Evolutionary conservation across 352 stramenopile species (phyloP).

Genomic region (Globisporangium paroecandrum): DNA sequence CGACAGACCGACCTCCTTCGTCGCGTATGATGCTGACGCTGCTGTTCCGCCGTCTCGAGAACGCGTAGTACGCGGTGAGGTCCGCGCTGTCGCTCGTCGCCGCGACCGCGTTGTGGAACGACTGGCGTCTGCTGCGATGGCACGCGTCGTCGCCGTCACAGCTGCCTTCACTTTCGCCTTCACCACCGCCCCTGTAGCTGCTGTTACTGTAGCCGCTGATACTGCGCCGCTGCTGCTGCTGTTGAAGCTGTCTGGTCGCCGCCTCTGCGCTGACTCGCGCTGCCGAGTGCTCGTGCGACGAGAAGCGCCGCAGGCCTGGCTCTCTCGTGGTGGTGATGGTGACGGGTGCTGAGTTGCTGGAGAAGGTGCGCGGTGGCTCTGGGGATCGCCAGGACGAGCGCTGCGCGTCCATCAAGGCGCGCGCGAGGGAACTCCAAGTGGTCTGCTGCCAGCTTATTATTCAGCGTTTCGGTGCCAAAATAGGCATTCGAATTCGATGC

Average conservation of each 20-base stretch:
- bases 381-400: not conserved
- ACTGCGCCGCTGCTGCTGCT: not conserved
- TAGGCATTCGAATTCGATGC: conserved; percentile 7
- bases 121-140: conserved; percentile 2
- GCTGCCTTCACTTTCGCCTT: not conserved
- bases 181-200: not conserved
- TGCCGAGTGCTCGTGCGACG: conserved; percentile 9
- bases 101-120: conserved; percentile 13
- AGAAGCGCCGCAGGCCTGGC: conserved; percentile 12
- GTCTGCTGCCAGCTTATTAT: no score
- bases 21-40: conserved; percentile 42
- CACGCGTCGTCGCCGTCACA: not conserved
- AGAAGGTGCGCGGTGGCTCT: not conserved
- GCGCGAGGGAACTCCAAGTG: not conserved
- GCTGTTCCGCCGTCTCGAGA: conserved; percentile 45
- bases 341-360: not conserved
- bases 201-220: not conserved
- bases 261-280: not conserved
- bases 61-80: conserved; percentile 62
- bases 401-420: conserved; percentile 5
- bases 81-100: conserved; percentile 32
- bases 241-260: not conserved
- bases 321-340: not conserved
- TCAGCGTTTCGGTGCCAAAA: no score
- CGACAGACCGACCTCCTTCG: conserved; percentile 23